Percentiles rank a stretch among this genome's conserved stretches.
Conservation (phyloP, 306 rosid species). For the Neltuma alba region DNA sequence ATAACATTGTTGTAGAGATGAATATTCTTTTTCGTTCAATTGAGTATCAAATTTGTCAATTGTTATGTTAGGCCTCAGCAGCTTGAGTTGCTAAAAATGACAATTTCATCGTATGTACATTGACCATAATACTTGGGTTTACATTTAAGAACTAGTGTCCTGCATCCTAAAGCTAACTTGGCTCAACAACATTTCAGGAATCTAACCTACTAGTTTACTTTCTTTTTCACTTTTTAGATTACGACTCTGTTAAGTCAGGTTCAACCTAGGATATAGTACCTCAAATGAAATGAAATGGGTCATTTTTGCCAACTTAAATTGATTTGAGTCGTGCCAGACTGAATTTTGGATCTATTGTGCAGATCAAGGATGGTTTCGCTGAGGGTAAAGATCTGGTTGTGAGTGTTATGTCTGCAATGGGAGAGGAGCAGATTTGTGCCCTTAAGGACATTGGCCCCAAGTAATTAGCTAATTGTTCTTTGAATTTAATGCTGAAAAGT, state of each 20-base stretch:
- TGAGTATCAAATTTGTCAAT: no score
- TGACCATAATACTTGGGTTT: neutral
- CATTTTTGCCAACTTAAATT: neutral
- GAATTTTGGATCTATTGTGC: slow-evolving; percentile 33
- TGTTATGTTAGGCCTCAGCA: no score
- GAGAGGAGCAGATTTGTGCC: slow-evolving; percentile 95
- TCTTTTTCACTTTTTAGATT: neutral
- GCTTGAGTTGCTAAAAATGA: no score
- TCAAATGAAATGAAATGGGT: neutral
- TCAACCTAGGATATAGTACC: neutral
- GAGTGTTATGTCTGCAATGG: slow-evolving; percentile 96
- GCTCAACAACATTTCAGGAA: neutral
- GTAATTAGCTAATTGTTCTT: slow-evolving; percentile 38
- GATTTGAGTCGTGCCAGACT: slow-evolving; percentile 5
- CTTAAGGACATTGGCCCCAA: slow-evolving; percentile 95
- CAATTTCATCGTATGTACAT: no score
- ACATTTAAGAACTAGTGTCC: neutral
- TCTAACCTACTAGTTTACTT: neutral
- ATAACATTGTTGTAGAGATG: neutral
- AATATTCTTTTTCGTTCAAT: neutral
- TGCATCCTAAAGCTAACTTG: neutral
- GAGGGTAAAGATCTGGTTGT: slow-evolving; percentile 95
- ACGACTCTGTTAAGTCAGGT: neutral
- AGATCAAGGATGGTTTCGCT: slow-evolving; percentile 93
- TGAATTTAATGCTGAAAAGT: slow-evolving; percentile 30